Evolutionary conservation across 345 rosid species (phyloP), one percentile per base, ranked within the genome.

Genomic region (Toxicodendron radicans): DNA sequence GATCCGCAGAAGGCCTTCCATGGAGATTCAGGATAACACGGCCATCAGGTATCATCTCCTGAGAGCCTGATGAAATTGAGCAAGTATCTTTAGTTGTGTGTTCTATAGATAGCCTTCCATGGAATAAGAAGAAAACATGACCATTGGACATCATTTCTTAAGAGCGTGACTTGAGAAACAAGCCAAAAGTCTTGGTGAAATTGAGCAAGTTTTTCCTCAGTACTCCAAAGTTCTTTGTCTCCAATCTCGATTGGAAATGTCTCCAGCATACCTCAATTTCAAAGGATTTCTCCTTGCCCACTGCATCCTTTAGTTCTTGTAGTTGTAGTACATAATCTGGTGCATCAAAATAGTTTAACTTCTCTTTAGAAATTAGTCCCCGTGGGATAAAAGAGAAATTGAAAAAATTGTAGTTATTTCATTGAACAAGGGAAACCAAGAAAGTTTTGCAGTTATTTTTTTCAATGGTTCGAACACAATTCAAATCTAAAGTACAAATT

Each of bases 351-450:
- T 67, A 10, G 61, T 80, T 72, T 46, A 73, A 67, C 35, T 64
- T 80, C 62, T 76, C 77, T 70, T 76, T 71, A 38, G 35, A 30
- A 10, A 80, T 30, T 27, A 62, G 9, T 45, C 78, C 80, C 80
- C 67, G 16, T 1, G 10, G 10, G 5, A 30, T 14, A 46, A 0
- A n/a, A 41, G 30, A 27, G 30, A 27, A 2, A 27, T 27, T 27
- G 30, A 27, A 0, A 27, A 27, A 27, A 1, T 7, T 2, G 24
- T 13, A 18, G 5, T 46, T 64, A 79, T 27, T 27, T 27, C 30
- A 27, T 27, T 27, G 30, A 27, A 27, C 76, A 76, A 43, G 43
- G 3, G 73, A 66, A 68, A 79, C 70, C 71, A 79, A 18, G 6
- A 80, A 18, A 5, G 64, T 24, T 27, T 27, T 27, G 30, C 30